A percentile compares a stretch with the other conserved stretches of the same genome.
These are phyloP conservation scores for Nepenthes mirabilis DNA, from an alignment of 148 eudicot genomes.

Conservation along the genomic window DNA sequence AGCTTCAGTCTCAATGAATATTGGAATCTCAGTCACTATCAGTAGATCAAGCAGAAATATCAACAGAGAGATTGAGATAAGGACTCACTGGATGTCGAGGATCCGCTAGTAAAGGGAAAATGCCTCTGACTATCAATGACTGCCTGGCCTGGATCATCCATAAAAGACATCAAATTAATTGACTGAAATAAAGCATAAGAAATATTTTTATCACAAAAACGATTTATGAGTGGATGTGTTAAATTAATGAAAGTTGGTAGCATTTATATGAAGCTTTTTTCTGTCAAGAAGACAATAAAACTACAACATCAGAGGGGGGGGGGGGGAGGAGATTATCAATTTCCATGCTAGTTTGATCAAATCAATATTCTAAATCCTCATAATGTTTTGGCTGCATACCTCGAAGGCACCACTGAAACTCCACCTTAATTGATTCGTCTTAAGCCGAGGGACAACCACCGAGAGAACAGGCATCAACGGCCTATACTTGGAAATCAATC, in stretches of 20 bases:
- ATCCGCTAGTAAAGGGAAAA: slow-evolving; percentile 97
- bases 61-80: not conserved
- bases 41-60: not conserved
- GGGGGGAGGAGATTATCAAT: slow-evolving; percentile 17
- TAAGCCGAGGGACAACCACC: slow-evolving; percentile 85
- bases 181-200: too few relatives aligned
- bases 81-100: slow-evolving; percentile 85
- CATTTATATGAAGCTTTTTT: not conserved
- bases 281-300: slow-evolving; percentile 4
- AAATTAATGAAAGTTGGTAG: not conserved
- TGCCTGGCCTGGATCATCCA: slow-evolving; percentile 64
- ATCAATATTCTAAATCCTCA: slow-evolving; percentile 11
- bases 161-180: too few relatives aligned
- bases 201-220: too few relatives aligned
- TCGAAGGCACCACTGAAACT: slow-evolving; percentile 95
- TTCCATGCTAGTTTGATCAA: slow-evolving; percentile 8
- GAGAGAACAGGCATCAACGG: slow-evolving; percentile 96
- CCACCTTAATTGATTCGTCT: slow-evolving; percentile 83
- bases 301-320: slow-evolving; percentile 14
- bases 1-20: not conserved
- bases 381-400: slow-evolving; percentile 30
- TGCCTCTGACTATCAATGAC: slow-evolving; percentile 84
- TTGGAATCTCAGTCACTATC: not conserved
- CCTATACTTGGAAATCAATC: slow-evolving; percentile 93
- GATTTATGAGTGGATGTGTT: too few relatives aligned